A percentile compares a stretch with the other conserved stretches of the same genome.
These are phyloP conservation scores for Aspergillus awamori DNA, from an alignment of 2,329 filamentous ascomycete species.

Conservation along the genomic window DNA sequence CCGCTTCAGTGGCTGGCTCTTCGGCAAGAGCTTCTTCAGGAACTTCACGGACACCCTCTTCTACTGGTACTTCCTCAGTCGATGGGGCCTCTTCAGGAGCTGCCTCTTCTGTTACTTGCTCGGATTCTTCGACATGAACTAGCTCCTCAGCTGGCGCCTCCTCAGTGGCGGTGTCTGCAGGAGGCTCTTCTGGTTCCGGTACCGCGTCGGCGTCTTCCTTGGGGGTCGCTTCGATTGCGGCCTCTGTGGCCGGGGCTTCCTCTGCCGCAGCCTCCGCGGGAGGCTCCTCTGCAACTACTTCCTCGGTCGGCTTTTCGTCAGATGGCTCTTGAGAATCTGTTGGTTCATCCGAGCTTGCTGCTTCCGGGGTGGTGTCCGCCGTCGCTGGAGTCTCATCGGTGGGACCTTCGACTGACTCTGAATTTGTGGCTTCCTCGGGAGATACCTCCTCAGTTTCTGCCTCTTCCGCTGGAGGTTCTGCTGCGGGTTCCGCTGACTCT, in stretches of 20 bases:
- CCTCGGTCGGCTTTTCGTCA: conserved; percentile 19
- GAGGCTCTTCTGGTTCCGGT: background rate
- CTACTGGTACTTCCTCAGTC: conserved; percentile 22
- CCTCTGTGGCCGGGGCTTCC: conserved; percentile 15
- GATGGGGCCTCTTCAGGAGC: conserved; percentile 21
- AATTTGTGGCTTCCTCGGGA: background rate
- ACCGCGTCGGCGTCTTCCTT: conserved; percentile 12
- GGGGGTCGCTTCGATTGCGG: background rate
- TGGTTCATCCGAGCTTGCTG: background rate
- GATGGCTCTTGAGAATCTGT: background rate
- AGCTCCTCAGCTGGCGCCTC: background rate
- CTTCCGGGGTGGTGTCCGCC: background rate
- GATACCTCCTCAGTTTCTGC: conserved; percentile 19
- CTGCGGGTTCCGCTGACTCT: conserved; percentile 5
- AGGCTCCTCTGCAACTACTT: background rate
- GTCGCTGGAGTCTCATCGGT: background rate
- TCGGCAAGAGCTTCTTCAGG: conserved; percentile 17
- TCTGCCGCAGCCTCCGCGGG: conserved; percentile 10
- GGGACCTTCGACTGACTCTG: conserved; percentile 4
- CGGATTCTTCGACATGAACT: conserved; percentile 13
- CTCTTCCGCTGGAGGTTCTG: conserved; percentile 15
- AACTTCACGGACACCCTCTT: conserved; percentile 12
- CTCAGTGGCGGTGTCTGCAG: conserved; percentile 15
- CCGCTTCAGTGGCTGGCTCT: conserved; percentile 17
- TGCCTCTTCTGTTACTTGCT: conserved; percentile 15